Base-by-base conservation (phyloP, 2,329 filamentous ascomycete genomes). In the Arthrobotrys conoides region DNA sequence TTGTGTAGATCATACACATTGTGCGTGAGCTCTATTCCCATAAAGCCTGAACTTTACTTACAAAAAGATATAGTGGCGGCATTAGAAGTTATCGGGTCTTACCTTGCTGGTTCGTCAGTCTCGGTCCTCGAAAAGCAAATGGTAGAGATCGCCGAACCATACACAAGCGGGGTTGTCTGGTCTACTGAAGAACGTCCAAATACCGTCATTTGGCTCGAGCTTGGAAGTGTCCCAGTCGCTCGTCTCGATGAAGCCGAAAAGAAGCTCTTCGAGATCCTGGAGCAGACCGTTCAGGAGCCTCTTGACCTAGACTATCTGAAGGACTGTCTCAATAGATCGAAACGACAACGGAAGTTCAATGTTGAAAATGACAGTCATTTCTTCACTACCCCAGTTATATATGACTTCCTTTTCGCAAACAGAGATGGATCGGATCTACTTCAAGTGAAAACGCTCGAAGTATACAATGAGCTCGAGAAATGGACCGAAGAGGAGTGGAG, bases 21-120 rank as follows among this genome's bases (percentile, higher is more conserved):
- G 86, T 87, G 81, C 81, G 85, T 84, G 5, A 33, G 36, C 77
- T 83, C 61, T 83, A 73, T n/a, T 18, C 41, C 16, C 36, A 1
- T 57, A 55, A 41, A 69, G 69, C 82, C 87, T 49, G 22, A 18
- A 16, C 9, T 16, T 12, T 63, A n/a, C 53, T 65, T 9, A 64
- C 36, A 18, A 33, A 33, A 20, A 14, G 55, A 76, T 44, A 27
- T 61, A 41, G 80, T 89, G 10, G 91, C 91, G 14, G 96, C 94
- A 0, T 86, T 97, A 2, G 92, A 92, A 80, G 89, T 97, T 64
- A 86, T 96, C 1, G 87, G 97, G 46, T 90, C 91, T 1, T 99
- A 98, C 83, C 89, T 99, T 18, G 93, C 93, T 80, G 96, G 94
- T 5, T 98, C 96, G 0, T 97, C 96, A 0, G 93, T 97, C 1